Base-by-base conservation (phyloP, 148 eudicot species). In the Selenicereus undatus region DNA sequence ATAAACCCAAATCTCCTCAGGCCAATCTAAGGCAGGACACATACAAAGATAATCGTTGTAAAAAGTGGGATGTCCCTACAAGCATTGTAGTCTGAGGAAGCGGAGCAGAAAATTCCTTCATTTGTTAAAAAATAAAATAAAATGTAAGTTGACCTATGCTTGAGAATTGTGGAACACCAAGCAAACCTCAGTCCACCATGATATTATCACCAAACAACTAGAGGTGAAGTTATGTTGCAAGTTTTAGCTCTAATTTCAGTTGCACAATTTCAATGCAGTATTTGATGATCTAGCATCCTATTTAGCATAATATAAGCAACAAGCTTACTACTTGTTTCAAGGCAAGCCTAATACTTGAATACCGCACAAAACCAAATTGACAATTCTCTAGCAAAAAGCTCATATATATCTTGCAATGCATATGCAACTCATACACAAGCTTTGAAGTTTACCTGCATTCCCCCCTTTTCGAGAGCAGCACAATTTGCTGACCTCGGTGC, bases 401-500 rank as follows among this genome's bases (percentile, higher is more conserved):
- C 68, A 64, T 64, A 24, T 64, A 64, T 64, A 9, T 64, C 26
- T n/a, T n/a, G 68, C 68, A 64, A 64, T 22, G 68, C 11, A 51
- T 26, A 65, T 42, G 50, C 22, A 78, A 68, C 26, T 74, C 26
- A 52, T 16, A 27, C 17, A 27, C 4, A 6, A 39, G 7, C 4
- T 20, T 3, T 64, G 30, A 71, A 45, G 20, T 20, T 62, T 89
- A 96, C 98, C 98, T 95, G 99, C 99, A 95, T 95, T 80, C 99
- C 99, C 0, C 89, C 93, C 39, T 83, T 86, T 81, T 93, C 99
- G 27, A 92, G 88, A 22, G 86, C 80, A 70, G 99, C 79, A 79
- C 90, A 18, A 78, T 96, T 96, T 13, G 94, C 98, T 78, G 97
- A 90, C 78, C 89, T 78, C 0, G 97, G 93, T 66, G 99, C 99